phyloP scores from a whole-genome alignment of 2,329 filamentous ascomycete genomes.

The Aspergillus luchuensis region DNA sequence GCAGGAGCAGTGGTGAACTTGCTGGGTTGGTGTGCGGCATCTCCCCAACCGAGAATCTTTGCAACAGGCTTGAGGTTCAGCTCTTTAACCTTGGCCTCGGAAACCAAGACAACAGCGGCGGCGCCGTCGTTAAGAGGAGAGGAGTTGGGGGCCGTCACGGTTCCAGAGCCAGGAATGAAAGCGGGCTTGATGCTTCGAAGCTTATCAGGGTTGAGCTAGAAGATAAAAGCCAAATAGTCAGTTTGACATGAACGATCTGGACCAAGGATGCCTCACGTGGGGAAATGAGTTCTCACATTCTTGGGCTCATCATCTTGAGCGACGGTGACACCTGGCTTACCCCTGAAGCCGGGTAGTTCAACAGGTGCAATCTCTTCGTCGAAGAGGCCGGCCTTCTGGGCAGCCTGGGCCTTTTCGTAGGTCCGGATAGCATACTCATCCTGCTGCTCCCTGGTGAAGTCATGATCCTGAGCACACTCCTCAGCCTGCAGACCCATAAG shows the following conservation, averaged over 20 bases:
- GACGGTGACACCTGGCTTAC: conserved; percentile 80
- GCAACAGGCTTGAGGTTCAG: conserved; percentile 88
- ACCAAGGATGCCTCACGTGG: background rate
- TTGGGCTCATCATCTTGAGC: conserved; percentile 93
- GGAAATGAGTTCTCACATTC: conserved; percentile 60
- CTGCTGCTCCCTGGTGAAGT: conserved; percentile 78
- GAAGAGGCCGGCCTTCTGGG: conserved; percentile 80
- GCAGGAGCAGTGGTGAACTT: conserved; percentile 95
- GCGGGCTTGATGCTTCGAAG: conserved; percentile 81
- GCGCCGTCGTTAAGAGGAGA: conserved; percentile 95
- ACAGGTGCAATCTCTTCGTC: conserved; percentile 84
- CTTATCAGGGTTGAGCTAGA: conserved; percentile 72
- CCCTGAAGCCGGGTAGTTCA: conserved; percentile 82
- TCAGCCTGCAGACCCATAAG: conserved; percentile 95
- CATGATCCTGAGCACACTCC: conserved; percentile 85
- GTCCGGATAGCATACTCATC: conserved; percentile 94
- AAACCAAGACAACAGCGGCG: conserved; percentile 87
- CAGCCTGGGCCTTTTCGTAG: conserved; percentile 90
- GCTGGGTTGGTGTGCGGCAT: conserved; percentile 85
- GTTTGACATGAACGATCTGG: background rate
- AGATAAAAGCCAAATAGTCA: background rate
- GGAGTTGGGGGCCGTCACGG: conserved; percentile 93
- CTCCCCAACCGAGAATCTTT: conserved; percentile 96
- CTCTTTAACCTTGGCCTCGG: conserved; percentile 90
- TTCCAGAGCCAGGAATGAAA: conserved; percentile 75